phyloP scores from a whole-genome alignment of 108 stramenopile species.

The Seminavis robusta region DNA sequence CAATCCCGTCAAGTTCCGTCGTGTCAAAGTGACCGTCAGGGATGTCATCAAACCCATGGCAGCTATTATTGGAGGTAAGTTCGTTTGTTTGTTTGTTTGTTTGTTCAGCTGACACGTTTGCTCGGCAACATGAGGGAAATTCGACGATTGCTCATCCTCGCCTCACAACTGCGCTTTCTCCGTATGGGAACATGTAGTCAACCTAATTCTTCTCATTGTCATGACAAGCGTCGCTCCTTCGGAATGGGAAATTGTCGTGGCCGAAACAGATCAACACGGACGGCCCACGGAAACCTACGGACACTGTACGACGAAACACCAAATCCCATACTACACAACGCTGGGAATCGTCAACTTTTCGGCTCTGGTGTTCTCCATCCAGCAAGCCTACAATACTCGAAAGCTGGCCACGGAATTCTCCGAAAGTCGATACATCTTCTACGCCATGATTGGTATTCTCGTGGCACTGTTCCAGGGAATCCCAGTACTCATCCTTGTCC shows the following conservation, averaged over 20 bases:
- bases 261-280: no score
- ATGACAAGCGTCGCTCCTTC: no score
- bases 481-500: slow-evolving; percentile 34
- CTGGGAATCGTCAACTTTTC: slow-evolving; percentile 20
- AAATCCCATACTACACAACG: slow-evolving; percentile 16
- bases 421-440: slow-evolving; percentile 42
- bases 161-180: no score
- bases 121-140: no score
- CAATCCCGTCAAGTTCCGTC: slow-evolving; percentile 17
- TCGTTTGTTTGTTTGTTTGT: slow-evolving; percentile 9
- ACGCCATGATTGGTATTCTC: slow-evolving; percentile 21
- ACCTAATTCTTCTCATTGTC: no score
- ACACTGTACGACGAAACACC: no score
- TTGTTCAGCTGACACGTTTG: no score
- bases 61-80: slow-evolving; percentile 2
- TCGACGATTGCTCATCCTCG: no score
- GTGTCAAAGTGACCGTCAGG: slow-evolving; percentile 40
- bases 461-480: slow-evolving; percentile 26
- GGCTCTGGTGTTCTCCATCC: slow-evolving; percentile 28
- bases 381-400: slow-evolving; percentile 48
- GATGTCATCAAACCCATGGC: slow-evolving; percentile 51
- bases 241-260: no score
- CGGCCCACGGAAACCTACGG: no score
- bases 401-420: slow-evolving; percentile 47
- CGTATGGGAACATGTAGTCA: no score